Percentiles rank a stretch among this genome's conserved stretches.
Evolutionary conservation across 2,329 filamentous ascomycete species (phyloP).

Genomic region (Cytospora piceae): DNA sequence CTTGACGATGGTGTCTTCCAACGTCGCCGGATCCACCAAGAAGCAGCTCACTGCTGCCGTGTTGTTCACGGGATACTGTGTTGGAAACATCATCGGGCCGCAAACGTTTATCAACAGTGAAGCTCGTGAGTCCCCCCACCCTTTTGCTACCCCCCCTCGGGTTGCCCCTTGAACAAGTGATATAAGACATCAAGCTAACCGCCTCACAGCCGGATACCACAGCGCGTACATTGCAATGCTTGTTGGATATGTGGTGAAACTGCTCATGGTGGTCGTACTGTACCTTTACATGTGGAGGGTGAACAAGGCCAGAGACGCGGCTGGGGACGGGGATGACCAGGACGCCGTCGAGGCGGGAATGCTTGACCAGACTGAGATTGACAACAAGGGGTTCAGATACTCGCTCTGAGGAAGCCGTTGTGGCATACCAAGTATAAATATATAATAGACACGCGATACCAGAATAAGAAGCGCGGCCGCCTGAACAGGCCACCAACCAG

Average conservation of each 20-base stretch:
- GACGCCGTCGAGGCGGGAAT: conserved; percentile 39
- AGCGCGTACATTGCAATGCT: conserved; percentile 42
- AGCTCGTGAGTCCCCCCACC: conserved; percentile 43
- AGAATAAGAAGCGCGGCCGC: neutral
- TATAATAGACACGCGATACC: neutral
- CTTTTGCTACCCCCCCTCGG: neutral
- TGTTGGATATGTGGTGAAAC: conserved; percentile 38
- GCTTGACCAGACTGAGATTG: conserved; percentile 39
- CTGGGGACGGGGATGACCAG: conserved; percentile 35
- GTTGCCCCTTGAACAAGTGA: too few species aligned
- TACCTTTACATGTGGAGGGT: conserved; percentile 39
- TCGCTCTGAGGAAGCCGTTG: conserved; percentile 19
- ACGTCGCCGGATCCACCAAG: conserved; percentile 41
- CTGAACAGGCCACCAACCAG: neutral
- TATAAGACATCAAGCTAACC: conserved; percentile 1
- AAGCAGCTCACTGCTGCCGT: conserved; percentile 39
- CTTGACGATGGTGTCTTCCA: conserved; percentile 40
- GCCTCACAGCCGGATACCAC: conserved; percentile 35
- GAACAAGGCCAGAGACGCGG: conserved; percentile 39
- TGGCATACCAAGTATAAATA: neutral
- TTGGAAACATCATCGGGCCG: conserved; percentile 41
- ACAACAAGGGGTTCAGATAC: conserved; percentile 40
- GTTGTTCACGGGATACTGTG: conserved; percentile 39
- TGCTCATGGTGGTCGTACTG: conserved; percentile 35
- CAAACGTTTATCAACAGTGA: conserved; percentile 43